Evolutionary conservation across 2,329 filamentous ascomycete species (phyloP).

Genomic region (Dothidotthia symphoricarpi): DNA sequence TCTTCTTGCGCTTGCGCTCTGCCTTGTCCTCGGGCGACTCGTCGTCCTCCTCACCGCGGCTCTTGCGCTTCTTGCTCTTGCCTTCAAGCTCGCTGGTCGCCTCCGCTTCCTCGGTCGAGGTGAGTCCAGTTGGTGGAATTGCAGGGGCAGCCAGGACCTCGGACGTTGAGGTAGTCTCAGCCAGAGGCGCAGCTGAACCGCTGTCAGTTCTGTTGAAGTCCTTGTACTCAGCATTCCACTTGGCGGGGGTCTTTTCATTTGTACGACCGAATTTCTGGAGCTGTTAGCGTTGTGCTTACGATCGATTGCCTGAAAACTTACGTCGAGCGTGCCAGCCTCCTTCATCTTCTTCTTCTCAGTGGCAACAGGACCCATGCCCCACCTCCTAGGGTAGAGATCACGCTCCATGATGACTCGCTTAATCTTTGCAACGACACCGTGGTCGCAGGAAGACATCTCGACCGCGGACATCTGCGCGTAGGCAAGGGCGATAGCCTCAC

Average conservation of each 20-base stretch:
- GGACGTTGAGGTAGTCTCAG: conserved; percentile 33
- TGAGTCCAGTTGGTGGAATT: conserved; percentile 32
- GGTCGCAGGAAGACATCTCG: conserved; percentile 93
- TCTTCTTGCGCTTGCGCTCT: conserved; percentile 65
- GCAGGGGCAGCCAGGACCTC: conserved; percentile 41
- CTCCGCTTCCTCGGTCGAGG: conserved; percentile 39
- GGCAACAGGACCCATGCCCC: conserved; percentile 91
- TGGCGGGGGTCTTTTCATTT: conserved; percentile 89
- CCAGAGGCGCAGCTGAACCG: conserved; percentile 23
- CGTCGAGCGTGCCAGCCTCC: conserved; percentile 92
- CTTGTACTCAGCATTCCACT: conserved; percentile 91
- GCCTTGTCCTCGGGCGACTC: conserved; percentile 49
- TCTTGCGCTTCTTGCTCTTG: conserved; percentile 50
- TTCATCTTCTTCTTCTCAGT: conserved; percentile 99
- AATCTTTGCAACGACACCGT: conserved; percentile 96
- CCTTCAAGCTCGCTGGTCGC: conserved; percentile 30
- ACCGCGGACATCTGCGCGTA: conserved; percentile 98
- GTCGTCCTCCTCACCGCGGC: conserved; percentile 48
- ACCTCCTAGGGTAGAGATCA: conserved; percentile 92
- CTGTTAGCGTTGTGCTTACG: conserved; percentile 32
- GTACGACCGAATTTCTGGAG: conserved; percentile 79
- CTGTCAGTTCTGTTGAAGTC: conserved; percentile 57
- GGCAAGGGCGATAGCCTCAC: conserved; percentile 93
- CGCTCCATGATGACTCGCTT: conserved; percentile 99
- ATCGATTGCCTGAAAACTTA: conserved; percentile 39